A percentile compares a stretch with the other conserved stretches of the same genome.
These are phyloP conservation scores for Acanthamoeba sp. DNA, from an alignment of 208 protist genomes.

Conservation along the genomic window DNA sequence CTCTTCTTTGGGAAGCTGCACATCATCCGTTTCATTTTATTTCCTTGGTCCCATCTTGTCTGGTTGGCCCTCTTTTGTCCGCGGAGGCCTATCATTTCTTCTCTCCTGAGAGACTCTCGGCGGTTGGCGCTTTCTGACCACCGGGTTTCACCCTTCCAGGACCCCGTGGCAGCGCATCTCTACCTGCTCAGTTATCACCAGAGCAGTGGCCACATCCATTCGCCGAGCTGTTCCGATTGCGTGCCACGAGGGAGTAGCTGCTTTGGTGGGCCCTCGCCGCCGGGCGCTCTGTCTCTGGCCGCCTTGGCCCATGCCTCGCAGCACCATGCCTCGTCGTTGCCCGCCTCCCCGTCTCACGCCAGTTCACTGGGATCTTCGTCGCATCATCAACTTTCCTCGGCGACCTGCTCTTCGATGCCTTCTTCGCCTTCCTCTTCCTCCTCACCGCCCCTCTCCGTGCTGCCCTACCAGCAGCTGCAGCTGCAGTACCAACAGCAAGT, in stretches of 20 bases:
- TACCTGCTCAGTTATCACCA: background rate
- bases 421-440: constrained; percentile 10
- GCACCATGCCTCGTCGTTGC: background rate
- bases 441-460: background rate
- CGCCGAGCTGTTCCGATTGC: background rate
- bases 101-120: background rate
- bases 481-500: background rate
- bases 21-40: no score
- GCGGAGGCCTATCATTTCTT: background rate
- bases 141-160: background rate
- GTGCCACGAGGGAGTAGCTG: background rate
- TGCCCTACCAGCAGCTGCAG: background rate
- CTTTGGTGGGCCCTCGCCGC: background rate
- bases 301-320: constrained; percentile 36
- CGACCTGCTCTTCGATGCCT: background rate
- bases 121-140: background rate
- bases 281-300: background rate
- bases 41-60: no score
- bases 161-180: background rate
- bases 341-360: background rate
- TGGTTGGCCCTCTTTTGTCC: background rate
- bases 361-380: background rate
- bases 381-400: background rate
- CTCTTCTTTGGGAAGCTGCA: no score
- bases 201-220: background rate